These are phyloP conservation scores for Lactuca saligna DNA, from an alignment of 129 eudicot species.

Conservation along the genomic window DNA sequence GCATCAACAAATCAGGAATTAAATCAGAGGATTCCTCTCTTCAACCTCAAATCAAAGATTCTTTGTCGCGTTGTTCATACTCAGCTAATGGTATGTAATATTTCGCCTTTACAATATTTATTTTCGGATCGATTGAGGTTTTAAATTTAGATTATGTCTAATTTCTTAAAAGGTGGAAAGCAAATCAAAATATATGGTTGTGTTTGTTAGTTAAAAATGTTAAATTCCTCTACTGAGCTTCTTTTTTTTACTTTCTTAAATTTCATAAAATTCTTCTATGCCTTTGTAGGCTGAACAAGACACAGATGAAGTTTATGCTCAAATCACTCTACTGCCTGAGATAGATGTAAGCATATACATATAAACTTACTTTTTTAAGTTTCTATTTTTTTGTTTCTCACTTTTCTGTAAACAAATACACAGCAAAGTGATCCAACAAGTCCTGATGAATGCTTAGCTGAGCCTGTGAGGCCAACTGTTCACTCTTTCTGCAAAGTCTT, in stretches of 20 bases:
- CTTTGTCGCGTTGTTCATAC: conserved; percentile 72
- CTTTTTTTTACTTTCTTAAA: neutral
- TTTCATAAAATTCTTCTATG: conserved; percentile 5
- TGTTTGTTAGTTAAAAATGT: conserved; percentile 17
- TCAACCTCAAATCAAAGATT: conserved; percentile 71
- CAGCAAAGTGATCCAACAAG: conserved; percentile 76
- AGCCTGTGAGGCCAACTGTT: conserved; percentile 62
- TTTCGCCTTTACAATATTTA: neutral
- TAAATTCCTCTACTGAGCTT: neutral
- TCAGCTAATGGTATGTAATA: conserved; percentile 37
- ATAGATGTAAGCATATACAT: conserved; percentile 53
- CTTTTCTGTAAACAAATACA: conserved; percentile 3
- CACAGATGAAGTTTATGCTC: conserved; percentile 92
- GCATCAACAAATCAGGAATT: conserved; percentile 86
- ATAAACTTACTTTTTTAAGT: neutral
- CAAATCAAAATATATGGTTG: neutral
- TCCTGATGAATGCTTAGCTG: conserved; percentile 50
- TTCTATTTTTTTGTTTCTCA: neutral
- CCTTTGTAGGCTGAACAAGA: conserved; percentile 86
- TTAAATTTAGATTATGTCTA: conserved; percentile 8
- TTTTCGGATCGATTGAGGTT: conserved; percentile 14
- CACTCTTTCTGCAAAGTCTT: conserved; percentile 85
- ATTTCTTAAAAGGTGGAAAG: conserved; percentile 27
- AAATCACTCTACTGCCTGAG: conserved; percentile 78
- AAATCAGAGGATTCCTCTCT: conserved; percentile 58